Evolutionary conservation across 2,329 filamentous ascomycete species (phyloP).

Genomic region (Alternaria consortialis): DNA sequence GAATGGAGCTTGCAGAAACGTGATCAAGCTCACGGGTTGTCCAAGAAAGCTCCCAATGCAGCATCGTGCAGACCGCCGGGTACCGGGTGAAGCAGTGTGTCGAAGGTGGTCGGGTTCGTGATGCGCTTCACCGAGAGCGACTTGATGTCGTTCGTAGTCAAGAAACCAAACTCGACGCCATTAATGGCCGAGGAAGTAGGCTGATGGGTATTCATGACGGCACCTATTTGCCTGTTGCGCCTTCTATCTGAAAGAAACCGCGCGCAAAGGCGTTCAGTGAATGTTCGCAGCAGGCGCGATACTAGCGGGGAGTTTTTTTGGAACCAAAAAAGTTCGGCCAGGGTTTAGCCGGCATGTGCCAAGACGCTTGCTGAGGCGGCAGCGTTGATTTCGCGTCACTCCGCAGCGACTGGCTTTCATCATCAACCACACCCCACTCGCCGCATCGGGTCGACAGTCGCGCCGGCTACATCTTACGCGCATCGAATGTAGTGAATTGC

Average conservation of each 20-base stretch:
- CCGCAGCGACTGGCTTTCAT: slow-evolving; percentile 13
- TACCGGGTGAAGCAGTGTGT: slow-evolving; percentile 86
- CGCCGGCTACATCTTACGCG: not conserved
- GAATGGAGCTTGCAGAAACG: not conserved
- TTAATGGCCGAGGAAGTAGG: slow-evolving; percentile 84
- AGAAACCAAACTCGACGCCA: slow-evolving; percentile 88
- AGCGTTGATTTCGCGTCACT: slow-evolving; percentile 28
- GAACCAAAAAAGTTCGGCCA: slow-evolving; percentile 41
- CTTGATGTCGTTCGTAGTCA: slow-evolving; percentile 83
- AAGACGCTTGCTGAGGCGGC: slow-evolving; percentile 19
- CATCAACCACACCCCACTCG: slow-evolving; percentile 6
- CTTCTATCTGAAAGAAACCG: slow-evolving; percentile 20
- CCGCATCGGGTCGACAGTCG: not conserved
- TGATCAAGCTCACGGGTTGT: slow-evolving; percentile 72
- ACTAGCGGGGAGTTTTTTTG: slow-evolving; percentile 42
- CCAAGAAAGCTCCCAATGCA: slow-evolving; percentile 88
- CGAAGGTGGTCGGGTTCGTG: slow-evolving; percentile 92
- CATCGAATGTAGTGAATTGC: not conserved
- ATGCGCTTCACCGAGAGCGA: slow-evolving; percentile 93
- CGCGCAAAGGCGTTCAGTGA: slow-evolving; percentile 23
- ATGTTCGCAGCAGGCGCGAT: slow-evolving; percentile 20
- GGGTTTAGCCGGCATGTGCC: slow-evolving; percentile 35
- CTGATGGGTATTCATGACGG: slow-evolving; percentile 63
- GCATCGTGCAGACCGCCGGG: slow-evolving; percentile 92
- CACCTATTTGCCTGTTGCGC: slow-evolving; percentile 21